A percentile compares a stretch with the other conserved stretches of the same genome.
These are phyloP conservation scores for Stagonosporopsis cucurbitacearum DNA, from an alignment of 2,329 filamentous ascomycete genomes.

Conservation along the genomic window DNA sequence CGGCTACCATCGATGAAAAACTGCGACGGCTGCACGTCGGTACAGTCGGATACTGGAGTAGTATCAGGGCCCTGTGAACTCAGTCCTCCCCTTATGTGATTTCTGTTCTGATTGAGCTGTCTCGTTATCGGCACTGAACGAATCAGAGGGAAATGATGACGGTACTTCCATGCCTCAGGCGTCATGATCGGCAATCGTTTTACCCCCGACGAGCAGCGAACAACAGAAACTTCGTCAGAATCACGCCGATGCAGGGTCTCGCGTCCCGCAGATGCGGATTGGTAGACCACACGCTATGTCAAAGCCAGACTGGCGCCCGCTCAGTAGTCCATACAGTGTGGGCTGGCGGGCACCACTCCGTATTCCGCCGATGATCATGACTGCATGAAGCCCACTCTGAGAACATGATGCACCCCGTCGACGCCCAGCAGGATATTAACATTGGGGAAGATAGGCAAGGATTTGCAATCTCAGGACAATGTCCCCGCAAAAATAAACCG, in stretches of 20 bases:
- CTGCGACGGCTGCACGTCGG: not conserved
- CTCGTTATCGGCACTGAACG: not conserved
- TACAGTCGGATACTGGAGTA: too few species aligned
- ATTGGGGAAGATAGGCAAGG: slow-evolving; percentile 20
- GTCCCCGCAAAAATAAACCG: slow-evolving; percentile 27
- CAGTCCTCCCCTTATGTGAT: not conserved
- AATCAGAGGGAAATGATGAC: slow-evolving; percentile 8
- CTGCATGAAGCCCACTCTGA: slow-evolving; percentile 23
- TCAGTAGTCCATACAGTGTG: slow-evolving; percentile 15
- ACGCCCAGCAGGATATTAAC: slow-evolving; percentile 21
- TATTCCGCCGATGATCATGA: slow-evolving; percentile 31
- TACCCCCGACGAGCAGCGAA: slow-evolving; percentile 24
- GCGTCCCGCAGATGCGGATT: slow-evolving; percentile 27
- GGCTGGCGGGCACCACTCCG: slow-evolving; percentile 22
- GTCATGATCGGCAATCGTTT: slow-evolving; percentile 39
- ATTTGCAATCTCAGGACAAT: slow-evolving; percentile 20
- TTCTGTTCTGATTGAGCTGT: not conserved
- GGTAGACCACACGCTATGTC: slow-evolving; percentile 24
- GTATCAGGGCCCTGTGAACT: too few species aligned
- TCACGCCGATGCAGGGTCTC: slow-evolving; percentile 37
- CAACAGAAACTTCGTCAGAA: slow-evolving; percentile 32
- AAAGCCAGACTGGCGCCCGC: slow-evolving; percentile 20
- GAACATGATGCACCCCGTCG: slow-evolving; percentile 23
- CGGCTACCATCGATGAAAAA: not conserved
- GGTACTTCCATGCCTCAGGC: slow-evolving; percentile 31